Percentiles rank a stretch among this genome's conserved stretches.
Conservation (phyloP, 352 stramenopile genomes). For the Phytophthora sp. region DNA sequence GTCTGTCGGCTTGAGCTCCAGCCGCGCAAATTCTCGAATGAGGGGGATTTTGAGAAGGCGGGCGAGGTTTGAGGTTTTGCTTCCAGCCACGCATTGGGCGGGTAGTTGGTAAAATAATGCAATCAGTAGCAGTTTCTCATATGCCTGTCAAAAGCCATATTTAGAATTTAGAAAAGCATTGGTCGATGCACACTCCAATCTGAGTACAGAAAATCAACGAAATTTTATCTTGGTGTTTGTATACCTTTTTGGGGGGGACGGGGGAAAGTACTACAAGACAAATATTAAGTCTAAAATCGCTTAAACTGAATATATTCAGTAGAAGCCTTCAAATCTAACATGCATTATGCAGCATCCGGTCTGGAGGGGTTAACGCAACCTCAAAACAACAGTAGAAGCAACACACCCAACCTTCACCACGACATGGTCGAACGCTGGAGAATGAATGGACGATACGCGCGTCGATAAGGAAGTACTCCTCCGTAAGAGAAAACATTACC, state of each 20-base stretch:
- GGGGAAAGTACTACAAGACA: slow-evolving; percentile 20
- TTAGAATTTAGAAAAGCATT: background rate
- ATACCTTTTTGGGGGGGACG: slow-evolving; percentile 4
- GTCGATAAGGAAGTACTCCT: too few relatives aligned
- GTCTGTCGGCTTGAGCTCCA: background rate
- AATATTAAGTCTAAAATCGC: slow-evolving; percentile 15
- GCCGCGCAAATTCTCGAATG: slow-evolving; percentile 16
- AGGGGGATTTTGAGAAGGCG: slow-evolving; percentile 6
- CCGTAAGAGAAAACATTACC: too few relatives aligned
- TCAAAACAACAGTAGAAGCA: too few relatives aligned
- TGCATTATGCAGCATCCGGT: too few relatives aligned
- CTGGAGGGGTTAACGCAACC: too few relatives aligned
- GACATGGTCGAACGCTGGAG: too few relatives aligned
- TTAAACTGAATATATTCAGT: slow-evolving; percentile 24
- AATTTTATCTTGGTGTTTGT: slow-evolving; percentile 18
- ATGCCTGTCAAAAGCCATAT: too few relatives aligned
- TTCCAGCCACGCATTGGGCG: background rate
- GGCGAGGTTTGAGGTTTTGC: too few relatives aligned
- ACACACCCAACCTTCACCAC: too few relatives aligned
- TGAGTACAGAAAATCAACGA: background rate
- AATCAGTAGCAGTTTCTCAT: background rate
- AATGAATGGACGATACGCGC: too few relatives aligned
- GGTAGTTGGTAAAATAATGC: background rate
- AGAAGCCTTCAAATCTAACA: too few relatives aligned
- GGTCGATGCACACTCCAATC: too few relatives aligned